These are phyloP conservation scores for Carpinus viminea DNA, from an alignment of 306 rosid species.

Conservation along the genomic window DNA sequence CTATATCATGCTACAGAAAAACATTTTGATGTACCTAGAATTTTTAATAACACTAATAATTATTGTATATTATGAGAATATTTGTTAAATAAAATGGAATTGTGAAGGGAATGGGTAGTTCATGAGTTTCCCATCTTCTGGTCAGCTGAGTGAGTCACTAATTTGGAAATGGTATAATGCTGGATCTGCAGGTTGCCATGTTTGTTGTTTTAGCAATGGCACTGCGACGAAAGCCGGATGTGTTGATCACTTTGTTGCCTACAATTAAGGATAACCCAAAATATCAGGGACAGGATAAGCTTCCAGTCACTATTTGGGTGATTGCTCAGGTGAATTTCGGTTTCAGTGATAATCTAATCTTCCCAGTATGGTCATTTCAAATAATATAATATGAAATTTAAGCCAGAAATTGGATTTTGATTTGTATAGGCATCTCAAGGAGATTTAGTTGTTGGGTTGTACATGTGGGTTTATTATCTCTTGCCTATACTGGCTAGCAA, in stretches of 20 bases:
- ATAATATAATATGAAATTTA: too few species aligned
- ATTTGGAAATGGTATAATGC: conserved; percentile 8
- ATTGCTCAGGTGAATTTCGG: conserved; percentile 46
- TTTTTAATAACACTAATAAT: too few species aligned
- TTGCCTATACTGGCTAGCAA: conserved; percentile 47
- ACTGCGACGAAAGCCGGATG: conserved; percentile 49
- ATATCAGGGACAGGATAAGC: conserved; percentile 47
- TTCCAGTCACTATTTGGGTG: conserved; percentile 45
- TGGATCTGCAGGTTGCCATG: conserved; percentile 48
- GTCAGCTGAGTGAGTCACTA: not conserved
- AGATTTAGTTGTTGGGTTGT: conserved; percentile 43
- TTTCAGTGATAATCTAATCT: not conserved
- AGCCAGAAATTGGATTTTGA: conserved; percentile 14
- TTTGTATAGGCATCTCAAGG: conserved; percentile 46
- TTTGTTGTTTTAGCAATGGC: conserved; percentile 51
- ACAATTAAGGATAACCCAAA: conserved; percentile 38
- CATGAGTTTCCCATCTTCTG: not conserved
- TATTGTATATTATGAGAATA: too few species aligned
- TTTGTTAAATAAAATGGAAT: too few species aligned
- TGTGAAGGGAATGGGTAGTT: too few species aligned
- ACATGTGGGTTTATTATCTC: conserved; percentile 46
- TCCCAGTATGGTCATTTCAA: not conserved
- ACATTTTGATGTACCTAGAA: too few species aligned
- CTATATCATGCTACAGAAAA: too few species aligned
- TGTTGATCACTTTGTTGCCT: conserved; percentile 45